Evolutionary conservation across 2,329 filamentous ascomycete species (phyloP), one percentile per base, ranked within the genome.

Genomic region (Epichloe glyceriae): DNA sequence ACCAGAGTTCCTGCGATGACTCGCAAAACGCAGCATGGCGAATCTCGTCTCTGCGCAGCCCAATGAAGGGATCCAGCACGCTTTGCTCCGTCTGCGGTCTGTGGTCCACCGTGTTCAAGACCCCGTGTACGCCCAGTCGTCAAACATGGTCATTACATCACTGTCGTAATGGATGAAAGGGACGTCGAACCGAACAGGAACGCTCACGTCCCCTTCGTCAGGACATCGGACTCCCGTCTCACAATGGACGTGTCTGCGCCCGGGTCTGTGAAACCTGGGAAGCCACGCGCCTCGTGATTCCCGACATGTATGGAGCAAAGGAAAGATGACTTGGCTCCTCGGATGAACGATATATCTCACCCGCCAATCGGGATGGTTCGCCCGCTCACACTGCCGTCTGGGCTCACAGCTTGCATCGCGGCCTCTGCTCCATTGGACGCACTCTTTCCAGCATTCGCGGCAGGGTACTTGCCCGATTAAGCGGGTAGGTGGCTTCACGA

Each of bases 281-380:
- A 50, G 37, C 54, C 52, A 55, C 5, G 50, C 38, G 12, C 33
- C 14, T 8, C 50, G 45, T 11, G 52, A 49, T 40, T 55, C 54
- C 12, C 34, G 50, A 22, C 43, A 49, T 5, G 37, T 53, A 20
- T 54, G 50, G 3, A 55, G 30, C 14, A 47, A 42, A 10, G 54
- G 39, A 35, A 55, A 54, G 22, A 54, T 30, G 30, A 34, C 46
- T 20, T 50, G n/a, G 14, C 33, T 42, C 17, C 52, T 47, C 15
- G 54, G 52, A 5, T 49, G 52, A 7, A 52, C 54, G 17, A 54
- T 46, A 34, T 54, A 54, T 38, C 52, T 37, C 33, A 54, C 43
- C 1, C 49, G 30, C 50, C 50, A 55, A 22, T 54, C 46, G 2
- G 47, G 40, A 15, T 51, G 52, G 17, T 45, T 67, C 67, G 4